Evolutionary conservation across 1,139 yeast species (phyloP).

Genomic region (Yamadazyma spencermartinsiae): DNA sequence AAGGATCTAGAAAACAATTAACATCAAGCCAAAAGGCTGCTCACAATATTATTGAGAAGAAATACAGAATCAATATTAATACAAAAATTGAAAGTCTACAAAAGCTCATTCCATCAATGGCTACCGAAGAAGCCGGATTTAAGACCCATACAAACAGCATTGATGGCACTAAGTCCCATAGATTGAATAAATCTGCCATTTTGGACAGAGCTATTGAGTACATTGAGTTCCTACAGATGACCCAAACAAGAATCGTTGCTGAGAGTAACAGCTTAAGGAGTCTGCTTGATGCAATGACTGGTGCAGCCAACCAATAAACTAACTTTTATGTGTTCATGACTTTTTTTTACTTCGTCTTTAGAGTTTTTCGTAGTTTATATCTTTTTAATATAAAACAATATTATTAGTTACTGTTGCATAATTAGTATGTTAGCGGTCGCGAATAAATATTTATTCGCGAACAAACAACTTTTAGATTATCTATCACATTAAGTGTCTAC

Average conservation of each 20-base stretch:
- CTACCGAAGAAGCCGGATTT: constrained; percentile 58
- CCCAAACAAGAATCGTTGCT: constrained; percentile 9
- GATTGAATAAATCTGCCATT: constrained; percentile 62
- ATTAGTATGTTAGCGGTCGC: too few relatives aligned
- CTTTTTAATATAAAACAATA: too few relatives aligned
- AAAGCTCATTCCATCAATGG: constrained; percentile 64
- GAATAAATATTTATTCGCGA: too few relatives aligned
- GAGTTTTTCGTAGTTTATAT: too few relatives aligned
- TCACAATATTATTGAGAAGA: constrained; percentile 69
- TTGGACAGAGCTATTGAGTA: constrained; percentile 68
- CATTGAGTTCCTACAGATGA: constrained; percentile 32
- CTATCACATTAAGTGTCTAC: not conserved
- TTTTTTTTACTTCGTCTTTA: too few relatives aligned
- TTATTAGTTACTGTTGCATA: too few relatives aligned
- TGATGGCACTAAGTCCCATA: constrained; percentile 19
- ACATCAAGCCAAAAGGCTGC: constrained; percentile 67
- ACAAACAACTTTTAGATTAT: not conserved
- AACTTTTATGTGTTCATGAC: too few relatives aligned
- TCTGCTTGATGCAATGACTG: too few relatives aligned
- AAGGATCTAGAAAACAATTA: constrained; percentile 57
- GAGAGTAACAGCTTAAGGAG: constrained; percentile 14
- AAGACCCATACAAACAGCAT: constrained; percentile 33
- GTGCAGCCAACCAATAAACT: too few relatives aligned
- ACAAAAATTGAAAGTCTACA: constrained; percentile 69
- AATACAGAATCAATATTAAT: constrained; percentile 71